Base-by-base conservation (phyloP, 1,284 basidiomycete species). In the Grifola frondosa region DNA sequence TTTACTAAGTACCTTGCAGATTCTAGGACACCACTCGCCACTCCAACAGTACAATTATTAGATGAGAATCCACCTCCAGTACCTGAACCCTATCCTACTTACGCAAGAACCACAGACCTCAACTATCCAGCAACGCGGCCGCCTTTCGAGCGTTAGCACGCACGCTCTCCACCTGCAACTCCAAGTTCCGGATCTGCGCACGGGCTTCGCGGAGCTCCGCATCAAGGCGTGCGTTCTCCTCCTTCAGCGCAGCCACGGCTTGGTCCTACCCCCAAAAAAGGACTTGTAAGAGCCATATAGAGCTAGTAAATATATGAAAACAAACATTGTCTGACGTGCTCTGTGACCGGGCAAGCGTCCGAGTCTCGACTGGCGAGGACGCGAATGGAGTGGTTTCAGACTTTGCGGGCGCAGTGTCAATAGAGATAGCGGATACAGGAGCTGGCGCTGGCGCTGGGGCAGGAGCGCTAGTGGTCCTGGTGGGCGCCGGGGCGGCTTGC, bases 91-190 rank as follows among this genome's bases (percentile, higher is more conserved):
- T n/a, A n/a, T n/a, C n/a, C n/a, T n/a, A n/a, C n/a, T n/a, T n/a
- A n/a, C n/a, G n/a, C n/a, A n/a, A n/a, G n/a, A n/a, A n/a, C n/a
- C n/a, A n/a, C n/a, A n/a, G n/a, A n/a, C n/a, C 42, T 53, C 45
- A 59, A 35, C 48, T 45, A 10, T 61, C 59, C 33, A 64, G 49
- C 51, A 64, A 50, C 42, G 62, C 60, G 5, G 71, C 70, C 6
- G 86, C 87, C 60, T 78, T 87, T 55, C 77, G 72, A 39, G 87
- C 86, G 58, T 90, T 90, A 15, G 81, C 80, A 47, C 77, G 77
- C 55, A 88, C 66, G 15, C 74, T 71, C 66, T 92, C 90, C n/a
- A 92, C 77, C 67, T 91, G 85, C 42, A 91, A 61, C 66, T 93
- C 90, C 30, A 93, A 65, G 54, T 84, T 84, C 48, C 90, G 71